Evolutionary conservation across 495 filamentous ascomycete genomes (phyloP), one percentile per base, ranked within the genome.

Genomic region (Patellaria atrata): DNA sequence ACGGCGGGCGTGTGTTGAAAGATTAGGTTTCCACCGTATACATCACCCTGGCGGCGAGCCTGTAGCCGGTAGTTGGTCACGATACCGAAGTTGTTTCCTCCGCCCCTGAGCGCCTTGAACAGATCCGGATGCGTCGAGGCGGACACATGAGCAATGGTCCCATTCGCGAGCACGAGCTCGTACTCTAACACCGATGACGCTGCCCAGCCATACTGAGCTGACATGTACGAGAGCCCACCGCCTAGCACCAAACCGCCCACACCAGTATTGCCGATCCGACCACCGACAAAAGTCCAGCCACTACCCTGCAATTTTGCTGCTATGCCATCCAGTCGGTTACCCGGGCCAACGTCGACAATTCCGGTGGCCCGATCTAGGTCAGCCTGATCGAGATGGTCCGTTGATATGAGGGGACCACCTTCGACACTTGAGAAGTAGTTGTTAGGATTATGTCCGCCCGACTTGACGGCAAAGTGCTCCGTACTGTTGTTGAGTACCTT

Each of bases 81-180:
- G 6, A 73, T 48, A 9, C 69, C 70, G 30, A 71, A 68, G 54
- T 68, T 71, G 34, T 53, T 56, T 6, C 69, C 70, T 6, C 46
- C 46, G 9, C 67, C 69, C 41, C 62, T 18, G 17, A 42, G 28
- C 2, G 10, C 39, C 39, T 33, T 36, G n/a, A 21, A 42, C 16
- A 42, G 16, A 8, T 42, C 39, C 3, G 6, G 3, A 16, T 23
- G 12, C 16, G n/a, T 21, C 2, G 9, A 10, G 9, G 9, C 34
- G 19, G 11, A 27, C 7, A 25, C 19, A 4, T 32, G 35, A 3
- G 18, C 20, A 3, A 23, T 18, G 6, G 2, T 22, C 14, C 40
- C 40, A 20, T 44, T 32, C n/a, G 27, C 35, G 18, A 44, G 28
- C 5, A 44, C 40, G 4, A 44, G n/a, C 3, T 21, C 9, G 6